A percentile compares a stretch with the other conserved stretches of the same genome.
phyloP scores from a whole-genome alignment of 371 early-diverging fungal species.

The Mucor piriformis region DNA sequence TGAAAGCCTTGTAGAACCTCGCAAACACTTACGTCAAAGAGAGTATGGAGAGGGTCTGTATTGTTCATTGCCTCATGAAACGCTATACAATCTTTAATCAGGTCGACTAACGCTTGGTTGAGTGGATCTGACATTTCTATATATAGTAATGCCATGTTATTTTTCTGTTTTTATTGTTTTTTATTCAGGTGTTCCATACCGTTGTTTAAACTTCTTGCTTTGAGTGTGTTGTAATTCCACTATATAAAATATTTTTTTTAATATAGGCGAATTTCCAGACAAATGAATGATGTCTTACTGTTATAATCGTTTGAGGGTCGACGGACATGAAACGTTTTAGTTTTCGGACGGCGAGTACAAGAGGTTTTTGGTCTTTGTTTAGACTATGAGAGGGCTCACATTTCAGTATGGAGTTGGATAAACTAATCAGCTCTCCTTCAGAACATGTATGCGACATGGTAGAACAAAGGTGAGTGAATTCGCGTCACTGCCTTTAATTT shows the following conservation, averaged over 20 bases:
- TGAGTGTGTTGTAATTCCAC: slow-evolving; percentile 23
- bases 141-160: slow-evolving; percentile 1
- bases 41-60: slow-evolving; percentile 6
- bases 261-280: too few species aligned
- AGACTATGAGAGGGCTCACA: slow-evolving; percentile 8
- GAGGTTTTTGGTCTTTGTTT: slow-evolving; percentile 18
- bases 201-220: slow-evolving; percentile 10
- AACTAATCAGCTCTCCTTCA: slow-evolving; percentile 4
- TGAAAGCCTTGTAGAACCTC: neutral
- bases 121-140: slow-evolving; percentile 32
- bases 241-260: neutral
- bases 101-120: slow-evolving; percentile 30
- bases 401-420: slow-evolving; percentile 14
- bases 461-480: neutral
- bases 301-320: slow-evolving; percentile 14
- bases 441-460: slow-evolving; percentile 7
- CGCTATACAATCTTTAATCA: slow-evolving; percentile 34
- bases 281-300: too few species aligned
- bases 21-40: slow-evolving; percentile 21
- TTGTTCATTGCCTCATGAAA: slow-evolving; percentile 34
- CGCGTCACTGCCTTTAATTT: slow-evolving; percentile 9
- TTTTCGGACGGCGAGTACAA: slow-evolving; percentile 26
- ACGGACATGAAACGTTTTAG: slow-evolving; percentile 21
- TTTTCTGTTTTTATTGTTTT: neutral
- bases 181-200: neutral